These are phyloP conservation scores for Scytalidium sp. DNA, from an alignment of 2,329 filamentous ascomycete genomes.

Conservation along the genomic window DNA sequence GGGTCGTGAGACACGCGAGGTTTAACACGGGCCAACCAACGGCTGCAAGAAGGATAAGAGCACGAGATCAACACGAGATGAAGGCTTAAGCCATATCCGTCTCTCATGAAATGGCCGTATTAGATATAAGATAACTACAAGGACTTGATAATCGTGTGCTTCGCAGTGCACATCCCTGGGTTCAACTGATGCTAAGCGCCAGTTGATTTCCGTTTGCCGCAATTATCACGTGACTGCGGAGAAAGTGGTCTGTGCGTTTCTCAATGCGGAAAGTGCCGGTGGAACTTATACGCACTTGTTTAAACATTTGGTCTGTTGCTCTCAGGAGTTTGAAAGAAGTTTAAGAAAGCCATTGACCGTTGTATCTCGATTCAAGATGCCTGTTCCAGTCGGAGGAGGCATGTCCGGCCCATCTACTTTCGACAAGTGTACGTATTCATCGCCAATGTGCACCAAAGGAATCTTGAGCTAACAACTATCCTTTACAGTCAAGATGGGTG, in stretches of 20 bases:
- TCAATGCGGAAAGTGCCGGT: neutral
- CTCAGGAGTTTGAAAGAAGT: neutral
- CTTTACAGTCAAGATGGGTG: conserved; percentile 87
- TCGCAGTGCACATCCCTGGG: neutral
- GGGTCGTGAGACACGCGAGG: conserved; percentile 13
- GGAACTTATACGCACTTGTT: neutral
- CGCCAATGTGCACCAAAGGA: conserved; percentile 13
- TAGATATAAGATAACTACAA: neutral
- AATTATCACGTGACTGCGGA: conserved; percentile 6
- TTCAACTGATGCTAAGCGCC: neutral
- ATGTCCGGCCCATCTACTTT: conserved; percentile 61
- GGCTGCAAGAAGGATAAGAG: conserved; percentile 11
- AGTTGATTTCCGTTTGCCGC: neutral
- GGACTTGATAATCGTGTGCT: neutral
- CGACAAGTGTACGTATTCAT: conserved; percentile 60
- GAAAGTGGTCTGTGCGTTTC: conserved; percentile 1
- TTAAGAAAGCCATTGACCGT: conserved; percentile 12
- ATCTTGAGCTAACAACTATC: conserved; percentile 30
- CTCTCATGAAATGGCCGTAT: neutral
- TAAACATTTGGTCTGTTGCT: neutral
- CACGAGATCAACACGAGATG: conserved; percentile 18
- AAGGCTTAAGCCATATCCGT: neutral
- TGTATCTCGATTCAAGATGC: conserved; percentile 19
- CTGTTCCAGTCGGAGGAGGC: conserved; percentile 48
- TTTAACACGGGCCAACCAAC: conserved; percentile 12